Base-by-base conservation (phyloP, 2,329 filamentous ascomycete genomes). In the Camptophora hylomeconis region DNA sequence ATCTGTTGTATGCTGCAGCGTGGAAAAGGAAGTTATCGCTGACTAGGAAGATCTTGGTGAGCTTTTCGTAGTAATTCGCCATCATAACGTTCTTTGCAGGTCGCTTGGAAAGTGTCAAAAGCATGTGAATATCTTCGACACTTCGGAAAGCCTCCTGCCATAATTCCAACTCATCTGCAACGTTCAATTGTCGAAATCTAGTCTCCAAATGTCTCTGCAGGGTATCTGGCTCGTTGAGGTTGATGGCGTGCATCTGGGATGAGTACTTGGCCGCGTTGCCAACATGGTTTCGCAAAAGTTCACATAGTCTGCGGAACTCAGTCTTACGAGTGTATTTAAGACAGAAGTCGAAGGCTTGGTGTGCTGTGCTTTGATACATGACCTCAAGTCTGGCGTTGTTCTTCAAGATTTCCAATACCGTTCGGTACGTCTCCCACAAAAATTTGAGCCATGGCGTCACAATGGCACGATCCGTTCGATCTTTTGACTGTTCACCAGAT, bases 1-100 rank as follows among this genome's bases (percentile, higher is more conserved):
- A 95, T 48, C 87, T 73, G 46, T 84, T 92, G 83, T 84, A 98
- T 38, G 89, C 84, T 31, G 89, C 89, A 45, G 89, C 89, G 53
- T 98, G 89, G 75, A 98, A 98, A 24, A 98, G 75, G 56, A 95
- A 95, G 68, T 98, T 98, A 63, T 95, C 89, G 57, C 87, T 92
- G 44, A 95, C 89, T 39, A 98, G 73, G 70, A 98, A 98, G 56
- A 98, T 98, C 41, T 86, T 76, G 21, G 89, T 94, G 34, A 98
- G 75, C 65, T 95, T 95, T 69, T 98, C 89, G 60, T 95, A 98
- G 70, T 98, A 98, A 67, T 95, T 98, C 61, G 89, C 89, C 89
- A 98, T 98, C 89, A 98, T 95, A 53, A 94, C 69, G 56, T 94
- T 94, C 77, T 95, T 95, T 31, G 89, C 79, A 20, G 86, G 86